Base-by-base conservation (phyloP, 2,329 filamentous ascomycete species). In the Xylaria arbuscula region DNA sequence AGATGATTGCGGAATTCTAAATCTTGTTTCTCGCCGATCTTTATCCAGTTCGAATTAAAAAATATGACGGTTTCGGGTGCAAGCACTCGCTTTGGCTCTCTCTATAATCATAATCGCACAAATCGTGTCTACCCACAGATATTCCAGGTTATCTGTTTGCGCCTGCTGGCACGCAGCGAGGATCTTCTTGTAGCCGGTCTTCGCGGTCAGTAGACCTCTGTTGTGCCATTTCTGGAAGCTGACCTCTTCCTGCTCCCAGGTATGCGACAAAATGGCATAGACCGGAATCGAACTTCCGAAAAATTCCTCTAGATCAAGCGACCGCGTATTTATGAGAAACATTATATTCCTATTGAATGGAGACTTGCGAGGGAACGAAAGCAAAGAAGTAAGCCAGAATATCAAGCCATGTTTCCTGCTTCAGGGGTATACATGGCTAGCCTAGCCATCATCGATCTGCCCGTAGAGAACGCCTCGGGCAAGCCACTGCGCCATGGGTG, bases 81-180 rank as follows among this genome's bases (percentile, higher is more conserved):
- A 7, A 71, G 47, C 15, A 50, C n/a, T 50, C 50, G 15, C 15
- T 36, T 53, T 9, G 19, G 42, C 7, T n/a, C 2, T 3, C 28
- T 7, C 22, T 15, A n/a, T 7, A 6, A 15, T n/a, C 40, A 45
- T 45, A 1, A 10, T 32, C 24, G n/a, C 34, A 62, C 69, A 73
- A 47, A 62, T 69, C 11, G 70, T 71, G 28, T 72, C 72, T 7
- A 66, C 63, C 72, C 72, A 72, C 9, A 65, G 61, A 38, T 71
- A 70, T 0, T 36, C 3, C 15, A 64, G 47, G 5, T 10, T 9
- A 32, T 51, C 42, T 17, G 1, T 3, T 6, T 11, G 40, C 36
- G 54, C 62, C 19, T 40, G 47, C 5, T 28, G 13, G n/a, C 63
- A 66, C 17, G 63, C 48, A 19, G n/a, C 17, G 9, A 28, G 5